Evolutionary conservation across 768 basidiomycete genomes (phyloP).

Genomic region (Boletus sp.): DNA sequence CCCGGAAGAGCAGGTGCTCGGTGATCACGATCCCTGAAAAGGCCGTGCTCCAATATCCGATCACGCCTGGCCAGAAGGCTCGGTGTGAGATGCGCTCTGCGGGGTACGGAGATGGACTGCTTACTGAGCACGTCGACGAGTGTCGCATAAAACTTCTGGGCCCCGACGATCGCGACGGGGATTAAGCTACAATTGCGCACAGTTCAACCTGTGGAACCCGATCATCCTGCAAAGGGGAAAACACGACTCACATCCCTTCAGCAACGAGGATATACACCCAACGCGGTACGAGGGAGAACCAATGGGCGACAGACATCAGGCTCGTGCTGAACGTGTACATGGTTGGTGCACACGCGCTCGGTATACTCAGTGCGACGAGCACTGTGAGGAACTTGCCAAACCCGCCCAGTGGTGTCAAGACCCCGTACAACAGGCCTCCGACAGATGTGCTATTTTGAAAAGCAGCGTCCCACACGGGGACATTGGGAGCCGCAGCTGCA

Average conservation of each 20-base stretch:
- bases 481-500: constrained; percentile 37
- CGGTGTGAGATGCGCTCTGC: constrained; percentile 13
- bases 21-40: constrained; percentile 39
- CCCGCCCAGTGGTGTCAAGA: constrained; percentile 38
- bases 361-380: constrained; percentile 50
- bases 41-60: constrained; percentile 43
- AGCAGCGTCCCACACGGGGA: constrained; percentile 38
- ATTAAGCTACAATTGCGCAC: constrained; percentile 35
- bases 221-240: neutral
- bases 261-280: constrained; percentile 47
- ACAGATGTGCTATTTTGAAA: constrained; percentile 42
- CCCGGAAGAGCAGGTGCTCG: constrained; percentile 45
- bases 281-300: constrained; percentile 39
- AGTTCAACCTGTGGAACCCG: neutral
- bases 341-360: constrained; percentile 54
- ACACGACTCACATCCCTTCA: constrained; percentile 38
- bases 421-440: constrained; percentile 41
- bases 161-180: constrained; percentile 47
- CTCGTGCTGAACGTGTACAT: constrained; percentile 55
- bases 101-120: neutral
- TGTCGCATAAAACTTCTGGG: constrained; percentile 41
- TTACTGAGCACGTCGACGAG: constrained; percentile 41
- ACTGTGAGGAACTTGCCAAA: constrained; percentile 49
- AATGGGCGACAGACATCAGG: constrained; percentile 36
- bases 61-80: constrained; percentile 29